These are phyloP conservation scores for Starmerella geochares DNA, from an alignment of 805 yeast genomes.

Conservation along the genomic window DNA sequence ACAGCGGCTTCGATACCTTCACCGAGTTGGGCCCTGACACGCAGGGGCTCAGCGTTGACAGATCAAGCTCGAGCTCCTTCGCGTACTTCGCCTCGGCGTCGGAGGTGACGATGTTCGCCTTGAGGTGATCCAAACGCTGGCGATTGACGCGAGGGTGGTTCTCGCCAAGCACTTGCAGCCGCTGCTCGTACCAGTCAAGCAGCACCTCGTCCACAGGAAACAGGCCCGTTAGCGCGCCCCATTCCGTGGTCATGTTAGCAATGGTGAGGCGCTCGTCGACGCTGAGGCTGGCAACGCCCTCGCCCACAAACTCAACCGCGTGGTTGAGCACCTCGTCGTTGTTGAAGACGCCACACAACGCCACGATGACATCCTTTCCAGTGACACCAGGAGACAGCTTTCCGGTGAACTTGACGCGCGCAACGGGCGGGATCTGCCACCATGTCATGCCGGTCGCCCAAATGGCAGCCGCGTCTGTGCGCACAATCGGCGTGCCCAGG, in stretches of 20 bases:
- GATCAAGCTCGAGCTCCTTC: conserved; percentile 72
- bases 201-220: conserved; percentile 88
- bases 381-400: conserved; percentile 74
- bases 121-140: conserved; percentile 46
- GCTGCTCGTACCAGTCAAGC: conserved; percentile 63
- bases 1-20: conserved; percentile 70
- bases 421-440: conserved; percentile 99
- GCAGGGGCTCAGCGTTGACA: conserved; percentile 71
- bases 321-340: conserved; percentile 81
- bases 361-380: conserved; percentile 95
- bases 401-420: conserved; percentile 79
- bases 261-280: conserved; percentile 49
- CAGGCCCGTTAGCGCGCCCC: conserved; percentile 96
- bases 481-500: conserved; percentile 92
- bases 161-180: conserved; percentile 49
- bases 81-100: conserved; percentile 80
- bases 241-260: conserved; percentile 86
- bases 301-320: conserved; percentile 33
- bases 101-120: conserved; percentile 39
- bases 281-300: conserved; percentile 26
- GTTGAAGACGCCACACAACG: conserved; percentile 85
- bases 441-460: conserved; percentile 99
- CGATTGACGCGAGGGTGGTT: conserved; percentile 76
- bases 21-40: conserved; percentile 97
- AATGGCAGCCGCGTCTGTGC: conserved; percentile 97